These are phyloP conservation scores for Ceratocystis papillata DNA, from an alignment of 2,329 filamentous ascomycete genomes.

Conservation along the genomic window DNA sequence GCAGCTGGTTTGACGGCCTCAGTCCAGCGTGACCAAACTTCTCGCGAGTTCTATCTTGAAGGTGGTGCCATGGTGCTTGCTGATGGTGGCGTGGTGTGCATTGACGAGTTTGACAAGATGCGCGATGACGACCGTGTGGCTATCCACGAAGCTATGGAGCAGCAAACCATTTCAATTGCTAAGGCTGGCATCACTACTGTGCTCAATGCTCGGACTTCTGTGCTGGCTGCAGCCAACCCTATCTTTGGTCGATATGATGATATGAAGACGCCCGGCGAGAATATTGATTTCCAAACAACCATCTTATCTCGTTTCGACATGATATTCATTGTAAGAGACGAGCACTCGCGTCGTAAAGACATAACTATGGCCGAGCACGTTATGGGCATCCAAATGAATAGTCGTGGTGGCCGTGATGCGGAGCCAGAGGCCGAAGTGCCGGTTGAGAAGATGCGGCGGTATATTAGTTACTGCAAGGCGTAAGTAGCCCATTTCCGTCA, in stretches of 20 bases:
- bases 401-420: conserved; percentile 63
- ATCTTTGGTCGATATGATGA: conserved; percentile 98
- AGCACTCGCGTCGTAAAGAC: conserved; percentile 80
- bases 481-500: conserved; percentile 39
- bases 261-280: conserved; percentile 92
- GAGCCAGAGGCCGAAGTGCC: conserved; percentile 77
- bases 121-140: conserved; percentile 93
- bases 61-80: conserved; percentile 97
- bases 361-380: conserved; percentile 93
- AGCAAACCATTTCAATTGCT: conserved; percentile 97
- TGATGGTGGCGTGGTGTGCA: conserved; percentile 93
- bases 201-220: conserved; percentile 87
- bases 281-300: conserved; percentile 98
- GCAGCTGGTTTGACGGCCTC: conserved; percentile 95
- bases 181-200: conserved; percentile 99
- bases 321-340: conserved; percentile 98
- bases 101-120: conserved; percentile 99
- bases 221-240: conserved; percentile 89
- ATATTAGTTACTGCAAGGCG: conserved; percentile 94
- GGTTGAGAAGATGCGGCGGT: conserved; percentile 94
- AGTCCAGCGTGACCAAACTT: conserved; percentile 83
- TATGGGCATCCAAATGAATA: conserved; percentile 93
- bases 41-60: conserved; percentile 93
- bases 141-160: conserved; percentile 99
- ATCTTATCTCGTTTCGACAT: conserved; percentile 98